Evolutionary conservation across 768 basidiomycete species (phyloP).

Genomic region (Leucocoprinus leucothites): DNA sequence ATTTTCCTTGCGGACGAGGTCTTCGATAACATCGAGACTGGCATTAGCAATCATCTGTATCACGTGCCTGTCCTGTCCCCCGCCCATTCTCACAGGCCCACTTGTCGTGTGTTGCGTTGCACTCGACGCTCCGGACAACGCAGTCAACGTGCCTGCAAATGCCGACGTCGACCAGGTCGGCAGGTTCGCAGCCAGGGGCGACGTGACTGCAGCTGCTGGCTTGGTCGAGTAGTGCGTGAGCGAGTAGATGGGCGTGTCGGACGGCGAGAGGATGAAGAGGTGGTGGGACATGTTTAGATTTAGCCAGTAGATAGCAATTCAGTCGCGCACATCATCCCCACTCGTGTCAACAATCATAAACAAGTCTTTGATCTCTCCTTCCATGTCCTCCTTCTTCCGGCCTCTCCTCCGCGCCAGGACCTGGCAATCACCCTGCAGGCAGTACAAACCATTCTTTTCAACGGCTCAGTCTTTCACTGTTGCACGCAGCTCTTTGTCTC

Average conservation of each 20-base stretch:
- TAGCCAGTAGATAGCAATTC: background rate
- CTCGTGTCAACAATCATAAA: conserved; percentile 12
- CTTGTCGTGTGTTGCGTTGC: conserved; percentile 66
- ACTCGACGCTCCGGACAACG: conserved; percentile 80
- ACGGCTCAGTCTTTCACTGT: background rate
- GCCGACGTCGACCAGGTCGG: conserved; percentile 91
- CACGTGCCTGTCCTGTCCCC: conserved; percentile 87
- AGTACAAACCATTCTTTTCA: background rate
- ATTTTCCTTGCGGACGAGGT: conserved; percentile 80
- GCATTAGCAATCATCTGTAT: conserved; percentile 99
- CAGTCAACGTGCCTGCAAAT: conserved; percentile 86
- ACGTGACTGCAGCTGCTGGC: conserved; percentile 54
- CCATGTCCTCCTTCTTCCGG: conserved; percentile 11
- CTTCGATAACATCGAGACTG: conserved; percentile 92
- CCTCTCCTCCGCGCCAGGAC: conserved; percentile 4
- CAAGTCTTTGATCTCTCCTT: background rate
- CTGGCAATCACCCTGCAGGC: background rate
- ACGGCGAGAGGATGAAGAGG: conserved; percentile 80
- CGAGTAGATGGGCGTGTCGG: conserved; percentile 83
- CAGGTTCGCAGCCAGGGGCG: conserved; percentile 76
- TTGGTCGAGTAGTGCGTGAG: conserved; percentile 82
- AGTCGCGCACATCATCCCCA: background rate
- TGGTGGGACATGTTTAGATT: conserved; percentile 71
- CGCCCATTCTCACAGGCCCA: conserved; percentile 67
- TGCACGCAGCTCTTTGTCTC: background rate